Base-by-base conservation (phyloP, 2,329 filamentous ascomycete genomes). In the Dothideomycetes sp. region DNA sequence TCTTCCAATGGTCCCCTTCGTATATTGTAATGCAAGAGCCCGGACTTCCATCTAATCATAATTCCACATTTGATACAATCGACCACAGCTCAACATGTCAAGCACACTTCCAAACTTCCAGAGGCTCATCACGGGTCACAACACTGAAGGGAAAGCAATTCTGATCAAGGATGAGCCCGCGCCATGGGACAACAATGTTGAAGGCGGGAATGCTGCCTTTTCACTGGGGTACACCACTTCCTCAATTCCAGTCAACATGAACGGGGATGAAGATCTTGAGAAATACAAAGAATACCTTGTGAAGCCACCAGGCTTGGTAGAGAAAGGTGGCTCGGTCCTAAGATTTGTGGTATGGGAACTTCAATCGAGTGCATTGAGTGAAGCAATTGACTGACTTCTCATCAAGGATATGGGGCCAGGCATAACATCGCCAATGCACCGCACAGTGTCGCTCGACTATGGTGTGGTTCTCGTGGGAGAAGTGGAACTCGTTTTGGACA, bases 151-250 rank as follows among this genome's bases (percentile, higher is more conserved):
- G 37, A 52, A 55, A 42, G 52, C 53, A 16, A 44, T 54, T 16
- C 47, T 58, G 19, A 47, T 48, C 4, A 35, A 45, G 9, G 48
- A 46, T 9, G 51, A 54, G 19, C 37, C 42, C n/a, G 48, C 48
- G 5, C 37, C 41, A 10, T 47, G 41, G 38, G 45, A 59, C 37
- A 37, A 53, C 19, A 54, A 55, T 39, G 52, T 60, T 27, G 61
- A 66, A 42, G 44, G 44, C 17, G 50, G 46, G 3, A 60, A 62
- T 19, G 65, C 64, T 12, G 54, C 55, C 3, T 73, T 73, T 48
- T 61, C 59, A 19, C 63, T 73, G 22, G 61, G 59, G 42, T 75
- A 73, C 53, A 64, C 65, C 5, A 68, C 72, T 4, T 61, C 64
- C 34, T 52, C 59, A 34, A 66, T 63, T 31, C 69, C 70, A 0